Evolutionary conservation across 345 rosid species (phyloP).

Genomic region (Citropsis articulata): DNA sequence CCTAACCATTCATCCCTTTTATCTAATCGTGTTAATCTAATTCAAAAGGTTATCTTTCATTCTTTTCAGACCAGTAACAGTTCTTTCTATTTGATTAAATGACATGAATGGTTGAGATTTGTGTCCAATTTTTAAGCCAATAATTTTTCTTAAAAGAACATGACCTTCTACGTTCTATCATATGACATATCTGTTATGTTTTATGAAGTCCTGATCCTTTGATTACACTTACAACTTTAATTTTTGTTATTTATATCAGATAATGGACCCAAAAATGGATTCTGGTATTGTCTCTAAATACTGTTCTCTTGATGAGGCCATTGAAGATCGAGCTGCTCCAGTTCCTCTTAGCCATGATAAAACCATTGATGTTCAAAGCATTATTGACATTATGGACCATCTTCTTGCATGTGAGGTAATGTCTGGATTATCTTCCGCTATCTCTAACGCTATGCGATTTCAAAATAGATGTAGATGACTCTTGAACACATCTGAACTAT

Average conservation of each 20-base stretch:
- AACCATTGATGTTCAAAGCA: constrained; percentile 66
- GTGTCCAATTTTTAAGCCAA: background rate
- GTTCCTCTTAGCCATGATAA: constrained; percentile 66
- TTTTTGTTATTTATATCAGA: constrained; percentile 40
- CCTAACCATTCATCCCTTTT: background rate
- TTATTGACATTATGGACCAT: constrained; percentile 92
- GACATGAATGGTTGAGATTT: background rate
- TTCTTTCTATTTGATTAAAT: background rate
- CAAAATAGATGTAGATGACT: background rate
- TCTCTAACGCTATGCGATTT: background rate
- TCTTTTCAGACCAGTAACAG: background rate
- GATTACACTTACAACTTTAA: background rate
- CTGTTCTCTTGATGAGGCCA: constrained; percentile 89
- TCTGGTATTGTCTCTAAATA: constrained; percentile 79
- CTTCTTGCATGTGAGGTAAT: constrained; percentile 93
- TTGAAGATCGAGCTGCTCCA: constrained; percentile 84
- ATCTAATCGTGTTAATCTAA: background rate
- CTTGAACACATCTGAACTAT: background rate
- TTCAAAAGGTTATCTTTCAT: background rate
- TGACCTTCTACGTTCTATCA: background rate
- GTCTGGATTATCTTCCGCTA: background rate
- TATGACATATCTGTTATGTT: background rate
- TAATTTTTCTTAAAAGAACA: background rate
- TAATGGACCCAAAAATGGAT: constrained; percentile 99
- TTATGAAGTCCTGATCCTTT: constrained; percentile 5